Conservation (phyloP, 805 yeast genomes). For the Candida tibetensis region DNA sequence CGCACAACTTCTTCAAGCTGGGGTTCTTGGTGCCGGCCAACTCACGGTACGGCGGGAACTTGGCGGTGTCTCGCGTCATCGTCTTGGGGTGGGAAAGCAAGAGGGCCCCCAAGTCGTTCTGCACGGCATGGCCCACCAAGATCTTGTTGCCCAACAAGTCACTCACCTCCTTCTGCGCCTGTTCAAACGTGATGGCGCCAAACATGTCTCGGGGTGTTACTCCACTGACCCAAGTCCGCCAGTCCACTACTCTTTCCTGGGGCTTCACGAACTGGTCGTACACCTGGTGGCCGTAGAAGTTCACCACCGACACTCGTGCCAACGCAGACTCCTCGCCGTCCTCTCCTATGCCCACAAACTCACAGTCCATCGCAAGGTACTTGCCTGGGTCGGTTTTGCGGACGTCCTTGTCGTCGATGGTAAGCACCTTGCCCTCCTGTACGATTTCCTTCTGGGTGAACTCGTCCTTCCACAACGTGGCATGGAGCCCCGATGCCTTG, state of each 20-base stretch:
- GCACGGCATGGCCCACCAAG: constrained; percentile 82
- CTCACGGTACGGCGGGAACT: constrained; percentile 54
- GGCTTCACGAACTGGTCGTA: constrained; percentile 79
- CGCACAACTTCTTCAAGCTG: constrained; percentile 60
- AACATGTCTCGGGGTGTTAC: constrained; percentile 67
- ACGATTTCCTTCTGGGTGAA: background rate
- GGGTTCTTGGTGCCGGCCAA: constrained; percentile 71
- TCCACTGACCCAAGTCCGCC: constrained; percentile 94
- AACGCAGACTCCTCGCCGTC: constrained; percentile 68
- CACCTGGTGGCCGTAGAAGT: constrained; percentile 69
- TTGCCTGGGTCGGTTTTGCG: constrained; percentile 57
- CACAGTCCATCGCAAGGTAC: constrained; percentile 85
- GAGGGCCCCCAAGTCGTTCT: constrained; percentile 72
- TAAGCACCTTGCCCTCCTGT: background rate
- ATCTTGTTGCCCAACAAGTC: constrained; percentile 53
- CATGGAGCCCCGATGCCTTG: background rate
- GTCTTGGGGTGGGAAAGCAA: constrained; percentile 63
- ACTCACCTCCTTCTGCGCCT: constrained; percentile 59
- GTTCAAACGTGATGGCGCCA: constrained; percentile 61
- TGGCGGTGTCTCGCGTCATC: constrained; percentile 72
- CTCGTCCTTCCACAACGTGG: background rate
- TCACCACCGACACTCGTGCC: constrained; percentile 86
- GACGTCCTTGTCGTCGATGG: constrained; percentile 8
- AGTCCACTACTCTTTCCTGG: constrained; percentile 71
- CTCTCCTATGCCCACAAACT: constrained; percentile 87